A percentile compares a stretch with the other conserved stretches of the same genome.
Conservation (phyloP, 257 asterid species). For the Solanum chiquidenum region DNA sequence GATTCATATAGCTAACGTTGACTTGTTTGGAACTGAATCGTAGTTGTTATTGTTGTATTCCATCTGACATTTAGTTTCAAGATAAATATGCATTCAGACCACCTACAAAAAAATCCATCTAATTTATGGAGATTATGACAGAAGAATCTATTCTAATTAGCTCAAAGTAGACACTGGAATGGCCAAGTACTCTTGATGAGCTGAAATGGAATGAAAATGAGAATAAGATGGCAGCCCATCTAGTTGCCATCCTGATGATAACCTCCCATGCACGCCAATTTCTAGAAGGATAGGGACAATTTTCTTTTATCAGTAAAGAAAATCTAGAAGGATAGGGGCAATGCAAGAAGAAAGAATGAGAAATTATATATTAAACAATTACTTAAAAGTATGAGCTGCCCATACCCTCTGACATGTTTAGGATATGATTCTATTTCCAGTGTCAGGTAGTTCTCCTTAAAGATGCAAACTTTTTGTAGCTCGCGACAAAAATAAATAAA, state of each 20-base stretch:
- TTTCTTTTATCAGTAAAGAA: too few species aligned
- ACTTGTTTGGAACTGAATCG: neutral
- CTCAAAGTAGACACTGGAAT: neutral
- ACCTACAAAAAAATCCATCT: neutral
- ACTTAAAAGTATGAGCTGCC: constrained; percentile 42
- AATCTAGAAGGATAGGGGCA: constrained; percentile 19
- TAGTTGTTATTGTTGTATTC: neutral
- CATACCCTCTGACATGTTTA: constrained; percentile 35
- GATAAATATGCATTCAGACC: neutral
- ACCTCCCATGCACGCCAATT: constrained; percentile 6
- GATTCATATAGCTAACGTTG: neutral
- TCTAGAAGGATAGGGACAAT: constrained; percentile 22
- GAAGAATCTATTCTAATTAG: neutral
- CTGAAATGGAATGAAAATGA: constrained; percentile 4
- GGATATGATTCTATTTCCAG: constrained; percentile 33
- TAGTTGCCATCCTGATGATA: constrained; percentile 13
- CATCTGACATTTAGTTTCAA: neutral
- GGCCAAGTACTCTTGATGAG: neutral
- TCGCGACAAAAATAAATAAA: constrained; percentile 16
- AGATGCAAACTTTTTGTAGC: constrained; percentile 12
- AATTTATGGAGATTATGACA: neutral
- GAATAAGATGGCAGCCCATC: constrained; percentile 15
- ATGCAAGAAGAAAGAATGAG: constrained; percentile 13
- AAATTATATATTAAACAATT: constrained; percentile 5
- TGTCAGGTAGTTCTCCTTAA: constrained; percentile 16